Evolutionary conservation across 768 basidiomycete genomes (phyloP), one percentile per base, ranked within the genome.

Genomic region (Steccherinum ochraceum): DNA sequence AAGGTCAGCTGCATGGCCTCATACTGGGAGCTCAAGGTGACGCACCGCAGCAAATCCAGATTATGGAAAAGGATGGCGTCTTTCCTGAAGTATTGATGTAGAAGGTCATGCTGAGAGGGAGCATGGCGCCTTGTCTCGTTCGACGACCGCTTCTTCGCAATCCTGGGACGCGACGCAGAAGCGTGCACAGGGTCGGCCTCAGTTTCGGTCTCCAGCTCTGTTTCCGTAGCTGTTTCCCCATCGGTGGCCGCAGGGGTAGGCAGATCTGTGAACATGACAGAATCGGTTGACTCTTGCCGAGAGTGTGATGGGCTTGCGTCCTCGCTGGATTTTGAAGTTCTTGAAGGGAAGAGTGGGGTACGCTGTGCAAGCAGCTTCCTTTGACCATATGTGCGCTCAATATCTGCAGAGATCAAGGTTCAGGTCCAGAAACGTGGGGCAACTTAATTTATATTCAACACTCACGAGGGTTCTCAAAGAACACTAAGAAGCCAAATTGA

Each of bases 381-480:
- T 60, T 93, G 80, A 12, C 96, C 96, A 58, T 99, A 99, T 59
- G 89, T 85, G 10, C 95, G 56, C 50, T 66, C 64, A 44, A 66
- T 66, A 43, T 66, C 64, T 64, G 40, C 27, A 24, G 30, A 35
- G n/a, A 19, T 39, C 35, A 11, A 11, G 35, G n/a, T 39, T 39
- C 35, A 39, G 35, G 35, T 39, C 11, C n/a, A n/a, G n/a, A n/a
- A n/a, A n/a, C n/a, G n/a, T n/a, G n/a, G n/a, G 35, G 30, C 30
- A 35, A 7, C 30, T 16, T 16, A 19, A 13, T 20, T 23, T 35
- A 21, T n/a, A 19, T 23, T 3, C 25, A 44, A 48, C 24, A 74
- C 91, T 64, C 62, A 95, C 93, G 96, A 55, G 96, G 95, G 61
- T 95, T 98, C 71, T 98, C 96, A 61, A 99, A 98, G 67, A 85